Evolutionary conservation across 345 rosid genomes (phyloP), one percentile per base, ranked within the genome.

Genomic region (Orychophragmus violaceus): DNA sequence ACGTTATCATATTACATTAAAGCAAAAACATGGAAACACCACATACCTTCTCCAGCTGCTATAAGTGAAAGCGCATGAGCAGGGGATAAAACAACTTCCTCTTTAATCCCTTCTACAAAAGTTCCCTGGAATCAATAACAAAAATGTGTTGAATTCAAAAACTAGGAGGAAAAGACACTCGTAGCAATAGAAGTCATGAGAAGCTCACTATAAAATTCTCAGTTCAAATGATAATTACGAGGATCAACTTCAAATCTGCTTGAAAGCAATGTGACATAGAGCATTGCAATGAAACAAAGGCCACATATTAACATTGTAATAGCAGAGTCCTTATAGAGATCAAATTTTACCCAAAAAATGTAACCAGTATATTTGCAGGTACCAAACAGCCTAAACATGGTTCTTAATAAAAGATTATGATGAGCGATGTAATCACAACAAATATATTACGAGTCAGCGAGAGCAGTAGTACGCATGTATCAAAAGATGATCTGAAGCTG

Each of bases 81-180:
- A n/a, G n/a, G n/a, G n/a, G n/a, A 93, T 75, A 93, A 75, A 16
- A 93, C 98, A 77, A 90, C 98, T 85, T 93, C 98, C 74, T 93
- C 95, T 84, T 93, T 90, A 59, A 93, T 72, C 68, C 98, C 98
- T 75, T 93, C 98, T 28, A 93, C 91, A 77, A 83, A 93, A 65
- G 96, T 93, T 80, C 98, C 98, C 98, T 93, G 61, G 7, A 61
- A 79, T 56, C 51, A 75, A 42, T 23, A 46, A 54, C 23, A 64
- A 59, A 46, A 16, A 60, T 42, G 14, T 5, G 25, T 13, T 61
- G 16, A 39, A 23, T 2, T n/a, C 4, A 32, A 44, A 44, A 21
- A 42, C 36, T 61, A 10, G 21, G 41, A 45, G 51, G 29, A 33
- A 54, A 42, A 42, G 35, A 27, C 25, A 75, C 30, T 51, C 23